Base-by-base conservation (phyloP, 2,329 filamentous ascomycete species). In the Apiospora marii region DNA sequence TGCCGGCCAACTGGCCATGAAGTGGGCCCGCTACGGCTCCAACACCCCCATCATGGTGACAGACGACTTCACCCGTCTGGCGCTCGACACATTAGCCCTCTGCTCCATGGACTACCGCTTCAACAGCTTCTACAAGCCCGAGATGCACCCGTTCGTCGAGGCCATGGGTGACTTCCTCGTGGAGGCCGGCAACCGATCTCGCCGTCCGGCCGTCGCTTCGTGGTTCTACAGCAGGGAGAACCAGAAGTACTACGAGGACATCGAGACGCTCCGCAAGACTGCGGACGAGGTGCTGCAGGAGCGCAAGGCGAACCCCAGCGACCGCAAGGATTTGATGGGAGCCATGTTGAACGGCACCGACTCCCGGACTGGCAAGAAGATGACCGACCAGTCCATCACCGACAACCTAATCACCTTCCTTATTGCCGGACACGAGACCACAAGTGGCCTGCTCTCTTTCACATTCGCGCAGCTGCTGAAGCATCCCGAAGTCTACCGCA, bases 1-100 rank as follows among this genome's bases (percentile, higher is more conserved):
- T 73, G 88, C 91, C 5, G 85, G 86, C 0, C 92, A 94, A 78
- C 81, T 94, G 69, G 86, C 88, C 13, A 85, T 93, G 82, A 93
- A 93, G 80, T 91, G 91, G 87, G 91, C 91, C 24, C 86, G 92
- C 46, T 85, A 89, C 75, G 92, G 92, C 0, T 82, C 89, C 1
- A 46, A 44, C 34, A 53, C 67, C n/a, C 48, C 51, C n/a, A 72
- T 73, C 67, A 34, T 58, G 58, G 70, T 61, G 0, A 87, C 89
- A 0, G 90, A 92, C 24, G 91, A 94, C 80, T 93, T 93, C 74
- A 93, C 92, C n/a, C 2, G 92, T n/a, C 83, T 94, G 44, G 90
- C 92, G 0, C 86, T 95, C 2, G 93, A 95, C 78, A 92, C 92
- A 0, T 86, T 95, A 12, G 91, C 91, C 1, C 85, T 95, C 3